These are phyloP conservation scores for Pseudogymnoascus verrucosus DNA, from an alignment of 2,329 filamentous ascomycete species.

Conservation along the genomic window DNA sequence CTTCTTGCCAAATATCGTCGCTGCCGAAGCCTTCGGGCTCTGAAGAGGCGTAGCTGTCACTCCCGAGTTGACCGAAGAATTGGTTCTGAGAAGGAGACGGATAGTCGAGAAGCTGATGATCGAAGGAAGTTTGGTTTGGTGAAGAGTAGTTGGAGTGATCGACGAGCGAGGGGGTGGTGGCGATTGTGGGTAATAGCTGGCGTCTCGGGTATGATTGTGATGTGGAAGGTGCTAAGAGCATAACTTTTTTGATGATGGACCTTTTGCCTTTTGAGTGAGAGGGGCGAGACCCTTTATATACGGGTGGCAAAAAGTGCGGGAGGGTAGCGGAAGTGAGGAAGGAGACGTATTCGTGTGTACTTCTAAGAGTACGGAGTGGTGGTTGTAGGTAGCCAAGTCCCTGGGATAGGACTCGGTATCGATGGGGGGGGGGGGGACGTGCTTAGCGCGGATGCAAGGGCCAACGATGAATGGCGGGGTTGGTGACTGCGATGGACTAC, in stretches of 20 bases:
- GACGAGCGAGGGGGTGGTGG: background rate
- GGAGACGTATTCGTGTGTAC: constrained; percentile 4
- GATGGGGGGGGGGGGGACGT: background rate
- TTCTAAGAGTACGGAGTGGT: background rate
- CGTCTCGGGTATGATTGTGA: constrained; percentile 3
- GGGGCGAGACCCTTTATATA: constrained; percentile 8
- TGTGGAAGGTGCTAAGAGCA: constrained; percentile 4
- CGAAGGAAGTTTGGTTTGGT: background rate
- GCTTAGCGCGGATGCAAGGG: background rate
- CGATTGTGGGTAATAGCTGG: background rate
- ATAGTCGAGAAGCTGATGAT: background rate
- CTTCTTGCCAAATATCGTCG: constrained; percentile 3
- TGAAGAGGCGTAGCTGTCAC: background rate
- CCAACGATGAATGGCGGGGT: background rate
- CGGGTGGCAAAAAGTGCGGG: background rate
- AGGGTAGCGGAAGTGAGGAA: background rate
- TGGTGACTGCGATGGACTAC: background rate
- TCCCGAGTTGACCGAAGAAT: constrained; percentile 1
- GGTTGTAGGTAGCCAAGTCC: background rate
- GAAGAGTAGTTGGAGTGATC: background rate
- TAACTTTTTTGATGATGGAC: background rate
- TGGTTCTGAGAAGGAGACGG: background rate
- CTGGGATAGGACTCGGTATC: background rate
- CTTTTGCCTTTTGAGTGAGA: background rate
- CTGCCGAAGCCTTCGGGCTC: background rate